A percentile compares a stretch with the other conserved stretches of the same genome.
phyloP scores from a whole-genome alignment of 441 rosid species.

The Corymbia citriodora region DNA sequence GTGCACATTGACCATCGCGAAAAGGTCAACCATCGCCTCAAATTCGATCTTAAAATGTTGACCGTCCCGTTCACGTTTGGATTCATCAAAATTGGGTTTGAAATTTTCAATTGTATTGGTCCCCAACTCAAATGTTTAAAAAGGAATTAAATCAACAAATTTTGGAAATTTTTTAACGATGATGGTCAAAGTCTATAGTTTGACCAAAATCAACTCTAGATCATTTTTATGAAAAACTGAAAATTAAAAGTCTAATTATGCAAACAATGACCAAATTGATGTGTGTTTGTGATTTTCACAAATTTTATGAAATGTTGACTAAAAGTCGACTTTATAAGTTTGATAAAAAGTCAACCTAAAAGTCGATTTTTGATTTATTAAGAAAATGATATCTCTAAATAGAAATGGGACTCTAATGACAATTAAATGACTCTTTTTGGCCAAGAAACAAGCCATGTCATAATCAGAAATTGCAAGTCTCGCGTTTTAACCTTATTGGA shows the following conservation, averaged over 20 bases:
- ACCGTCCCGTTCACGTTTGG: not conserved
- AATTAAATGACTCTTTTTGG: not conserved
- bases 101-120: not conserved
- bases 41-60: not conserved
- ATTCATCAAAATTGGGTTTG: not conserved
- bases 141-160: not conserved
- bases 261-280: not conserved
- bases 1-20: not conserved
- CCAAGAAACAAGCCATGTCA: not conserved
- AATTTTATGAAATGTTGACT: not conserved
- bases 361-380: not conserved
- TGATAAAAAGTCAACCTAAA: not conserved
- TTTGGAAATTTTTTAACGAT: not conserved
- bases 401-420: not conserved
- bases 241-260: not conserved
- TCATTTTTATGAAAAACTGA: not conserved
- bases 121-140: not conserved
- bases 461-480: not conserved
- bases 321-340: not conserved
- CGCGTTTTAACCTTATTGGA: not conserved
- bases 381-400: not conserved
- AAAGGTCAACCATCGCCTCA: not conserved
- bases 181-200: not conserved
- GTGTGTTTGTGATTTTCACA: not conserved
- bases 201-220: not conserved